phyloP scores from a whole-genome alignment of 345 rosid species.

The Gossypium thurberi region DNA sequence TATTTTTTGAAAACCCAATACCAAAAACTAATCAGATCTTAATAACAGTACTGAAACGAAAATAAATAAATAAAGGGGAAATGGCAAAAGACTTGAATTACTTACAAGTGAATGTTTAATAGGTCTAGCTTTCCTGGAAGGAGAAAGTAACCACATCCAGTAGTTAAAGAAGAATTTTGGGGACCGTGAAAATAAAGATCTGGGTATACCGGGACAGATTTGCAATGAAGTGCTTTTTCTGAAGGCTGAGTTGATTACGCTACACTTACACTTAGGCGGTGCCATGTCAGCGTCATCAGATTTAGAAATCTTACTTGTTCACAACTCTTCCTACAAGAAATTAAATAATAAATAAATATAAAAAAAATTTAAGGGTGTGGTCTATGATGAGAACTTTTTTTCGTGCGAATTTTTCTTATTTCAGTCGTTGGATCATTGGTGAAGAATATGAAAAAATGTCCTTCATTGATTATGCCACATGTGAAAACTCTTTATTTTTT shows the following conservation, averaged over 20 bases:
- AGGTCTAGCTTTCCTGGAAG: neutral
- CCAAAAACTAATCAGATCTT: constrained; percentile 1
- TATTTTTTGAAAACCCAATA: neutral
- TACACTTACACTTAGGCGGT: neutral
- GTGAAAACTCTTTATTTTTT: no score
- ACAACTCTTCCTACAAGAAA: neutral
- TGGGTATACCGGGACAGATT: neutral
- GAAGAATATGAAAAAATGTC: no score
- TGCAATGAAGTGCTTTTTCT: neutral
- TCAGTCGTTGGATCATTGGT: no score
- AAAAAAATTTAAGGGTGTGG: no score
- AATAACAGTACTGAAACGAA: neutral
- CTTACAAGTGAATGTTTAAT: constrained; percentile 35
- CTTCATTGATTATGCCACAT: no score
- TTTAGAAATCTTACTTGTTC: neutral
- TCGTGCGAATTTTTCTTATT: no score
- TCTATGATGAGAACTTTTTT: no score
- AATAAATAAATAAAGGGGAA: neutral
- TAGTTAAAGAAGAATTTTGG: neutral
- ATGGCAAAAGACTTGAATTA: neutral
- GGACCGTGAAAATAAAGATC: neutral
- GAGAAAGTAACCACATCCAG: constrained; percentile 11
- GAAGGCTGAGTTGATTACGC: constrained; percentile 1
- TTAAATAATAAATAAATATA: no score
- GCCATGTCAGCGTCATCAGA: constrained; percentile 7